These are phyloP conservation scores for Corynespora cassiicola DNA, from an alignment of 2,329 filamentous ascomycete genomes.

Conservation along the genomic window DNA sequence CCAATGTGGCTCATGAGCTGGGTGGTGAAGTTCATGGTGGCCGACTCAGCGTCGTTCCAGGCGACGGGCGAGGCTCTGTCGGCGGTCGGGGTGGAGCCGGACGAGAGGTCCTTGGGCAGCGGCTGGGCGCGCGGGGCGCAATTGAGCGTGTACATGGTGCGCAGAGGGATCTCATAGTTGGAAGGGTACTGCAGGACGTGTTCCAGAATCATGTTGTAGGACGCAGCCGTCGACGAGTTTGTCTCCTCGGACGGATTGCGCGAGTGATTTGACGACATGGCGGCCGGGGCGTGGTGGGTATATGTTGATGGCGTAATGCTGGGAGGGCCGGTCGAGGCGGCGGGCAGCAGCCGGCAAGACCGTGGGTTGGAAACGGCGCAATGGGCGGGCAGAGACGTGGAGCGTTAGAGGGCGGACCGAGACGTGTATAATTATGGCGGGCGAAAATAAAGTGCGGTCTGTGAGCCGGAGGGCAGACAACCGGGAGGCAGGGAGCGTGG, in stretches of 20 bases:
- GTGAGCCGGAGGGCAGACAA: constrained; percentile 15
- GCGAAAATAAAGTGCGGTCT: constrained; percentile 16
- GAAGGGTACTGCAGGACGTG: constrained; percentile 65
- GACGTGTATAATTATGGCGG: neutral
- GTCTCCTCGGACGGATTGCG: constrained; percentile 46
- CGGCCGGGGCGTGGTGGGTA: constrained; percentile 3
- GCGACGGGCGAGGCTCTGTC: constrained; percentile 42
- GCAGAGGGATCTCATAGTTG: constrained; percentile 70
- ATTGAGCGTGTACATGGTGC: constrained; percentile 73
- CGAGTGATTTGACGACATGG: constrained; percentile 44
- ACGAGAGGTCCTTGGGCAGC: constrained; percentile 34
- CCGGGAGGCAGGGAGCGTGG: constrained; percentile 28
- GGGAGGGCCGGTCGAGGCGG: constrained; percentile 2
- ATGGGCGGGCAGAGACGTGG: constrained; percentile 8
- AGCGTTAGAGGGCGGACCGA: constrained; percentile 4
- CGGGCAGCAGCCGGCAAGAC: constrained; percentile 9
- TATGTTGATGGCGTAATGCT: constrained; percentile 2
- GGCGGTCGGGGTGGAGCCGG: constrained; percentile 43
- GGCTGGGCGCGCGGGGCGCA: constrained; percentile 59
- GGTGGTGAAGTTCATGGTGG: constrained; percentile 56
- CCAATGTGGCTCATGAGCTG: constrained; percentile 63
- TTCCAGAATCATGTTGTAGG: constrained; percentile 46
- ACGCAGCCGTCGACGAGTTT: constrained; percentile 33
- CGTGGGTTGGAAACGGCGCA: too few relatives aligned
- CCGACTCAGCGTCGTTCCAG: constrained; percentile 40